These are phyloP conservation scores for Aspergillus ostianus DNA, from an alignment of 495 filamentous ascomycete genomes.

Conservation along the genomic window DNA sequence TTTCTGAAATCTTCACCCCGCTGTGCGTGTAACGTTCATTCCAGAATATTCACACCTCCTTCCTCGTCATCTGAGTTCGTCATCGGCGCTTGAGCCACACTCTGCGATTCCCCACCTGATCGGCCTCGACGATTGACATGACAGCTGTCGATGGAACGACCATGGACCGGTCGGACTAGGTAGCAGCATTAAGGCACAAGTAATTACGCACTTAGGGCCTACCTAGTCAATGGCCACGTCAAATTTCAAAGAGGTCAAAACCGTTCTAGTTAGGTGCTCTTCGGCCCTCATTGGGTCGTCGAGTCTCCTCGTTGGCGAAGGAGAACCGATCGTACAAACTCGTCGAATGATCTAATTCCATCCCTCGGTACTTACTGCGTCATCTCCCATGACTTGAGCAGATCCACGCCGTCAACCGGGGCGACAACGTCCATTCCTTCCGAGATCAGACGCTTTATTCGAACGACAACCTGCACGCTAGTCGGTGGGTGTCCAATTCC, in stretches of 20 bases:
- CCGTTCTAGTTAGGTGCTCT: no score
- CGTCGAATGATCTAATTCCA: conserved; percentile 20
- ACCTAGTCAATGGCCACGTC: not conserved
- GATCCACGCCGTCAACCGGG: conserved; percentile 39
- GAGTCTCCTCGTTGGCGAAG: conserved; percentile 31
- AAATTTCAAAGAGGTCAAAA: no score
- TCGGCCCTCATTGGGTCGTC: conserved; percentile 3
- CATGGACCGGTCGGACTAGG: not conserved
- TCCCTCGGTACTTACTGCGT: conserved; percentile 31
- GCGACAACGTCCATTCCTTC: conserved; percentile 30
- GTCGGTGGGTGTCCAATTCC: conserved; percentile 31
- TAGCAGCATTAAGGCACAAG: not conserved
- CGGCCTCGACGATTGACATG: not conserved
- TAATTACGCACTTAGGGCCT: not conserved
- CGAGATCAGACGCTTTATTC: conserved; percentile 30
- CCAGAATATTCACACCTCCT: not conserved
- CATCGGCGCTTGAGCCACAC: not conserved
- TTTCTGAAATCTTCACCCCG: no score
- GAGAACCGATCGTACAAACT: conserved; percentile 31
- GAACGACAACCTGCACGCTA: conserved; percentile 35
- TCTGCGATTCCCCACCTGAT: not conserved
- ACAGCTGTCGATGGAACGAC: not conserved
- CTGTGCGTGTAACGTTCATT: not conserved
- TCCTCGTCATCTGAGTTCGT: not conserved
- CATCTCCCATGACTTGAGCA: conserved; percentile 33